Evolutionary conservation across 164 flowering plant genomes (phyloP).

Genomic region (Stephania yunnanensis): DNA sequence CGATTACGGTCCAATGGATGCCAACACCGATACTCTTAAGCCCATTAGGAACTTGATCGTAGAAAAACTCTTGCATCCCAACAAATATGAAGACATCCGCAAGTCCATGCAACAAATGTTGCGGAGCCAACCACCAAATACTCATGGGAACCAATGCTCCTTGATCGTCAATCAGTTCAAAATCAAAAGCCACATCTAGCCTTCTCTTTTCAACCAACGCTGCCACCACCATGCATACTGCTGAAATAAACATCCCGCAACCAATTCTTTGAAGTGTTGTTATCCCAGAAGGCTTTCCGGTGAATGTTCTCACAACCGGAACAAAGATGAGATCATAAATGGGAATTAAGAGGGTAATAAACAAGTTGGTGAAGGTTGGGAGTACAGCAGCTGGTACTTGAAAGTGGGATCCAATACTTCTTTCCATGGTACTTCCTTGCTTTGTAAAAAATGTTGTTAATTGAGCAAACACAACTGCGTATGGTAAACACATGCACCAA

Average conservation of each 20-base stretch:
- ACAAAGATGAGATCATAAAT: constrained; percentile 5
- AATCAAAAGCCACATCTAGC: constrained; percentile 15
- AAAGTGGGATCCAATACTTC: constrained; percentile 8
- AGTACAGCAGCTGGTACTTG: constrained; percentile 14
- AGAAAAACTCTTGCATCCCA: constrained; percentile 26
- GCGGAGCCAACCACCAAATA: constrained; percentile 24
- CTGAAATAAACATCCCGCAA: constrained; percentile 11
- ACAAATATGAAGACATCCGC: constrained; percentile 19
- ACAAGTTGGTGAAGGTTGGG: constrained; percentile 1
- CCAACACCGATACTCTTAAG: constrained; percentile 20
- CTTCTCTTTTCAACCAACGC: constrained; percentile 17
- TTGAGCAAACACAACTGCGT: constrained; percentile 12
- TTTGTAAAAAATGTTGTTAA: constrained; percentile 11
- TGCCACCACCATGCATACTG: constrained; percentile 11
- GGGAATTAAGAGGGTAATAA: constrained; percentile 2
- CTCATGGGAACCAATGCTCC: constrained; percentile 22
- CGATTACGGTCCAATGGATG: constrained; percentile 17
- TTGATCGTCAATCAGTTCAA: constrained; percentile 19
- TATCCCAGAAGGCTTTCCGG: constrained; percentile 13
- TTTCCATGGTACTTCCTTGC: constrained; percentile 19
- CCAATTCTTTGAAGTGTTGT: constrained; percentile 16
- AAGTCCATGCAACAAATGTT: constrained; percentile 18
- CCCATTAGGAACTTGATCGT: constrained; percentile 23
- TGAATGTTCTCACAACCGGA: constrained; percentile 6
- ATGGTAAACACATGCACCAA: constrained; percentile 11